A percentile compares a stretch with the other conserved stretches of the same genome.
phyloP scores from a whole-genome alignment of 306 rosid species.

The Prunus mume region DNA sequence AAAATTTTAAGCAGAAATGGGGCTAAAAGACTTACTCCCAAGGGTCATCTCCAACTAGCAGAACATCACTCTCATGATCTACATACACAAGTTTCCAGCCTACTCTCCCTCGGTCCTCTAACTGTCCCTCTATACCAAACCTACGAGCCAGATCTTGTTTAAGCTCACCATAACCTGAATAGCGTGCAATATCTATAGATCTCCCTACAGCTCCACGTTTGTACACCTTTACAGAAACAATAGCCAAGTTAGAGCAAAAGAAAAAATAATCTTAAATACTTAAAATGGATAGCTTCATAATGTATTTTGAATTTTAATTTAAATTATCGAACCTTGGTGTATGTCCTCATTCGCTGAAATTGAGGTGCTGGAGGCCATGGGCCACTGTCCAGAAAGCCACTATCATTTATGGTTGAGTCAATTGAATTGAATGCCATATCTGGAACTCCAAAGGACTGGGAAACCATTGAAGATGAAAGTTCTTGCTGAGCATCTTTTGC shows the following conservation, averaged over 20 bases:
- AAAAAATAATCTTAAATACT: neutral
- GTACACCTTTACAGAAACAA: conserved; percentile 57
- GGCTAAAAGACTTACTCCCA: conserved; percentile 72
- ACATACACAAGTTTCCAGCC: conserved; percentile 98
- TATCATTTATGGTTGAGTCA: conserved; percentile 74
- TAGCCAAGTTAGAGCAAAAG: conserved; percentile 19
- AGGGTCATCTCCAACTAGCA: conserved; percentile 96
- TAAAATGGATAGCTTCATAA: neutral
- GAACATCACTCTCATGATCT: conserved; percentile 90
- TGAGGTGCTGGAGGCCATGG: conserved; percentile 77
- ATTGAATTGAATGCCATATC: conserved; percentile 84
- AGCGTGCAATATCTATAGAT: conserved; percentile 85
- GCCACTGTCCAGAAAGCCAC: conserved; percentile 60
- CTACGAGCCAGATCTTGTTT: conserved; percentile 89
- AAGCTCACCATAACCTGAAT: conserved; percentile 81
- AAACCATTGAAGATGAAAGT: conserved; percentile 86
- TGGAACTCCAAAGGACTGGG: conserved; percentile 88
- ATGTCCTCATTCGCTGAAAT: conserved; percentile 86
- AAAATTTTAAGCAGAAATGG: conserved; percentile 9
- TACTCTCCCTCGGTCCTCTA: conserved; percentile 79
- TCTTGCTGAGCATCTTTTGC: conserved; percentile 78
- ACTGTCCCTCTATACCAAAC: conserved; percentile 92
- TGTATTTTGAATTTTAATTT: neutral
- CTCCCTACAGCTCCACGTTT: conserved; percentile 99
- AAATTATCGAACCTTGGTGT: conserved; percentile 70